Percentiles rank a stretch among this genome's conserved stretches.
Evolutionary conservation across 225 moss, liverwort and hornwort species (phyloP).

Genomic region (Thuidium tamariscinum): DNA sequence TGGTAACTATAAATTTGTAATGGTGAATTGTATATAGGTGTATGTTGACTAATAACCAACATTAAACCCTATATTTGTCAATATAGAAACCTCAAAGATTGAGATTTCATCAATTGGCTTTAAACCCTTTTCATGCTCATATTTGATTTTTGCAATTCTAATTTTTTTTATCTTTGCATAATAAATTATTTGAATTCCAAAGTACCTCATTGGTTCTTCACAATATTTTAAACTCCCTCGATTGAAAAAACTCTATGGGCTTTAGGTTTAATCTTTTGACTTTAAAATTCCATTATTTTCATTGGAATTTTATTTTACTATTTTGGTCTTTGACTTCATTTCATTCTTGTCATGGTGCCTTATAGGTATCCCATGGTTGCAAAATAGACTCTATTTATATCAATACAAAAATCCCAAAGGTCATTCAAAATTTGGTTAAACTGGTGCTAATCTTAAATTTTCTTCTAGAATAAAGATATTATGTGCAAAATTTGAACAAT

Average conservation of each 20-base stretch:
- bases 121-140: neutral
- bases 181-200: neutral
- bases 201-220: neutral
- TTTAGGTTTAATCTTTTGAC: neutral
- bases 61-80: neutral
- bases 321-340: neutral
- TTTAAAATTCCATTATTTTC: neutral
- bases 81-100: neutral
- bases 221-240: neutral
- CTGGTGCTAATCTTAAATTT: neutral
- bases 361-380: rapidly evolving
- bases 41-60: neutral
- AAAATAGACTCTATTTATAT: rapidly evolving
- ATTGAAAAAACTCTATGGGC: neutral
- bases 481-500: neutral
- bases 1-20: no score
- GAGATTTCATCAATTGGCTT: neutral
- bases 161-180: rapidly evolving
- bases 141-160: neutral
- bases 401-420: neutral
- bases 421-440: neutral
- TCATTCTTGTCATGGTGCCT: neutral
- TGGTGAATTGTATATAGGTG: neutral
- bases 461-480: neutral
- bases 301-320: neutral